Conservation (phyloP, 192 early-diverging fungal species). For the Umbelopsis sp. region DNA sequence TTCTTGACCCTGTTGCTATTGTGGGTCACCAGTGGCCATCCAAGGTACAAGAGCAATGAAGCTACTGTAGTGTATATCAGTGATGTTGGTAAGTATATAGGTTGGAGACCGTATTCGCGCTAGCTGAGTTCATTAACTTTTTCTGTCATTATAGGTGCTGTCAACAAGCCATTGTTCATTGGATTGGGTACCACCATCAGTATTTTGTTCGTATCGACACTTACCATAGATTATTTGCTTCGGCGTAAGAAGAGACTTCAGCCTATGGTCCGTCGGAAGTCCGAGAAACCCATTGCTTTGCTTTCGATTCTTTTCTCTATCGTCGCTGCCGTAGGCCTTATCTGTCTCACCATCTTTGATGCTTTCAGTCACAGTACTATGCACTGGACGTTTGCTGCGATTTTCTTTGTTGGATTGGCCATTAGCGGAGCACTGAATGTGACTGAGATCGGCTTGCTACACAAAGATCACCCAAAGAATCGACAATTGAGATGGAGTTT, state of each 20-base stretch:
- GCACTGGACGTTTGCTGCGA: slow-evolving; percentile 7
- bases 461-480: slow-evolving; percentile 11
- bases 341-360: slow-evolving; percentile 17
- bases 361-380: slow-evolving; percentile 13
- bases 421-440: neutral
- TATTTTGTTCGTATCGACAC: neutral
- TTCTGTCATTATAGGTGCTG: neutral
- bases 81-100: slow-evolving; percentile 3
- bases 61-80: slow-evolving; percentile 11
- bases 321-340: neutral
- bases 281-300: neutral
- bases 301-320: neutral
- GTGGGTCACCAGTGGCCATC: neutral
- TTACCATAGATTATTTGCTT: neutral
- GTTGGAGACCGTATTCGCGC: neutral
- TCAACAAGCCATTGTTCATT: slow-evolving; percentile 1
- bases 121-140: neutral
- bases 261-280: neutral
- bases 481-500: neutral
- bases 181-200: neutral
- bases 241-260: neutral
- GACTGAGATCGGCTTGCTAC: neutral
- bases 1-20: neutral
- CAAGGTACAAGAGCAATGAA: slow-evolving; percentile 1
- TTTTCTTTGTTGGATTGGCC: slow-evolving; percentile 12